Percentiles rank a stretch among this genome's conserved stretches.
These are phyloP conservation scores for Spergularia bocconei DNA, from an alignment of 148 eudicot genomes.

Conservation along the genomic window DNA sequence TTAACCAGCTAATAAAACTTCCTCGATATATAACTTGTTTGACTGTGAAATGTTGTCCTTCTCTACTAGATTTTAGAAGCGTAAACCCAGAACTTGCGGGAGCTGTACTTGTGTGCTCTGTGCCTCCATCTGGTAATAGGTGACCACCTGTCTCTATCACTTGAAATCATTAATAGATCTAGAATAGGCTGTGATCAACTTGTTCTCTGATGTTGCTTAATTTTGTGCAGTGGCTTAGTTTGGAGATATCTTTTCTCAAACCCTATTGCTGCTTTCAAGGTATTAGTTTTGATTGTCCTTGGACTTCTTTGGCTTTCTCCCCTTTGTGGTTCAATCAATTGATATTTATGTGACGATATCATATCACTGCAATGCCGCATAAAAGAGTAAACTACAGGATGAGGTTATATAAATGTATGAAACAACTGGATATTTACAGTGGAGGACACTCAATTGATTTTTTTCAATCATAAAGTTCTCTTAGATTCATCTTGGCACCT, in stretches of 20 bases:
- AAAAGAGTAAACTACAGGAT: too few species aligned
- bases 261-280: slow-evolving; percentile 93
- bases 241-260: slow-evolving; percentile 89
- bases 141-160: slow-evolving; percentile 26
- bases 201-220: slow-evolving; percentile 3
- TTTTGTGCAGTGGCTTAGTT: slow-evolving; percentile 65
- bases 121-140: slow-evolving; percentile 96
- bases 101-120: slow-evolving; percentile 83
- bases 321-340: not conserved
- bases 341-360: not conserved
- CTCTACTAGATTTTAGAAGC: slow-evolving; percentile 29
- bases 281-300: slow-evolving; percentile 19
- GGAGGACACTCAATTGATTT: not conserved
- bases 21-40: not conserved
- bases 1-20: slow-evolving; percentile 4
- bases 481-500: not conserved
- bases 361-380: too few species aligned
- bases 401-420: too few species aligned
- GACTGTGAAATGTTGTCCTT: not conserved
- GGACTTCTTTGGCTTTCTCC: not conserved
- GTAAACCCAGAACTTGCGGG: slow-evolving; percentile 61
- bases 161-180: slow-evolving; percentile 12
- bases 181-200: not conserved
- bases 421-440: too few species aligned
- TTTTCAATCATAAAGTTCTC: not conserved